A percentile compares a stretch with the other conserved stretches of the same genome.
Evolutionary conservation across 129 eudicot species (phyloP).

Genomic region (carrot (Daucus carota)): DH1_v3.0 NC_030384.2:21087001-21087500

Average conservation of each 20-base stretch:
- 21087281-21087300: neutral
- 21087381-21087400: too few relatives aligned
- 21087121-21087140: neutral
- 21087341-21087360: too few relatives aligned
- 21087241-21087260: neutral
- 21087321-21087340: neutral
- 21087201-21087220: constrained; percentile 44
- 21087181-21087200: constrained; percentile 46
- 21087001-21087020: constrained; percentile 55
- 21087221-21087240: neutral
- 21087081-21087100: neutral
- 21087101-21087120: neutral
- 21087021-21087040: constrained; percentile 50
- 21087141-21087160: neutral
- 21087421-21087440: too few relatives aligned
- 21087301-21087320: neutral
- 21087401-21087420: too few relatives aligned
- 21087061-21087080: constrained; percentile 33
- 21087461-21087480: too few relatives aligned
- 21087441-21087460: too few relatives aligned
- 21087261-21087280: neutral
- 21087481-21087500: too few relatives aligned
- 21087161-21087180: constrained; percentile 60
- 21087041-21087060: constrained; percentile 70
- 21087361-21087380: too few relatives aligned